Base-by-base conservation (phyloP, 2,329 filamentous ascomycete genomes). In the Nemania serpens region DNA sequence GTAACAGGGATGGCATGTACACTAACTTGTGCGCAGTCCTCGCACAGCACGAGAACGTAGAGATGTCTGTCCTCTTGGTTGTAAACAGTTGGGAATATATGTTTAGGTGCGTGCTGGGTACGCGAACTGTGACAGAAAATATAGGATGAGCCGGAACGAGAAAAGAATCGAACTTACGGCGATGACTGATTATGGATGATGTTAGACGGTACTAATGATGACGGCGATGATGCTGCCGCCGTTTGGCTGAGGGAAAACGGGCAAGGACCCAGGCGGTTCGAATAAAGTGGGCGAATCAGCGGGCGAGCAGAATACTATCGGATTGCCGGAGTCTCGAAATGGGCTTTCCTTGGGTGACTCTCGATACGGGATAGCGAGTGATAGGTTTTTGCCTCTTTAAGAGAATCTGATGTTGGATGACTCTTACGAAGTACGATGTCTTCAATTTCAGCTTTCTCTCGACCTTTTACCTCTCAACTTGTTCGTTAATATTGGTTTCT, bases 261-360 rank as follows among this genome's bases (percentile, higher is more conserved):
- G 49, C 59, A 55, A 53, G 59, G 51, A 43, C 41, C 50, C 15
- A 47, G 47, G 55, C 37, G 39, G 55, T 52, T 55, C 36, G 42
- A 52, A 50, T 62, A 62, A 62, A 55, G 59, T 62, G 55, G 55
- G 47, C 34, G 50, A 51, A 47, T 50, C 34, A 58, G 37, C 48
- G 51, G 46, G 42, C 46, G 55, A 52, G 52, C 51, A 10, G 45
- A 47, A 54, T 55, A 50, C 20, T 46, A 46, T 62, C 50, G 59
- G 55, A 59, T 54, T 46, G 45, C 51, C 59, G 55, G 55, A 58
- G 55, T 39, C 59, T 62, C 36, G 46, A 59, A 50, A 41, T 49
- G 46, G 33, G 55, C 55, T 52, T 62, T 29, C 3, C 13, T 18
- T 37, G 10, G 10, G 50, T 37, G 5, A 36, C 39, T 48, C 43